Evolutionary conservation across 768 basidiomycete species (phyloP).

Genomic region (Pleurotus tuoliensis): DNA sequence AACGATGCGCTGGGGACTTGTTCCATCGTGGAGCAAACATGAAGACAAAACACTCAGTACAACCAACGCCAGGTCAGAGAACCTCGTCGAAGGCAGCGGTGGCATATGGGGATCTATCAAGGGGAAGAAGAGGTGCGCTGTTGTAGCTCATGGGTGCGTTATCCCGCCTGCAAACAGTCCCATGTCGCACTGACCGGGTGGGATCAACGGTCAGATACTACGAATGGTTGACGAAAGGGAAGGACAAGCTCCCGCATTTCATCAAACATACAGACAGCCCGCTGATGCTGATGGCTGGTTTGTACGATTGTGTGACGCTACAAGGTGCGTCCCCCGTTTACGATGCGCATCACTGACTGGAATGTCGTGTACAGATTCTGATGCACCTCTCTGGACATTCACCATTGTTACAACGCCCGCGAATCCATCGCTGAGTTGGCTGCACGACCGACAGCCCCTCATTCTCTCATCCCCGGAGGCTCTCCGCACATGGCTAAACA

Average conservation of each 20-base stretch:
- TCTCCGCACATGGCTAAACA: constrained; percentile 76
- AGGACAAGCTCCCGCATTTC: constrained; percentile 77
- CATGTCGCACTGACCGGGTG: not conserved
- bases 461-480: constrained; percentile 64
- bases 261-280: constrained; percentile 61
- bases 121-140: constrained; percentile 76
- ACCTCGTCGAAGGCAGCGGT: constrained; percentile 56
- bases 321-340: constrained; percentile 41
- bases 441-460: constrained; percentile 90
- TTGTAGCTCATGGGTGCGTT: constrained; percentile 55
- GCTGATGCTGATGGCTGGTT: constrained; percentile 81
- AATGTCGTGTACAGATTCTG: constrained; percentile 36
- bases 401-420: constrained; percentile 86
- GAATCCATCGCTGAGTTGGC: constrained; percentile 48
- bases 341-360: too few species aligned
- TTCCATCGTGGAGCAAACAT: constrained; percentile 76
- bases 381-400: constrained; percentile 68
- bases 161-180: not conserved
- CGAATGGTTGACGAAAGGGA: constrained; percentile 89
- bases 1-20: constrained; percentile 88
- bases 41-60: constrained; percentile 75
- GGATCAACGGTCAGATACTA: constrained; percentile 59
- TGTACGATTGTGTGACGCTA: constrained; percentile 73
- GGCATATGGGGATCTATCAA: constrained; percentile 87
- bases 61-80: constrained; percentile 88